These are phyloP conservation scores for Schwanniomyces occidentalis DNA, from an alignment of 805 yeast genomes.

Conservation along the genomic window DNA sequence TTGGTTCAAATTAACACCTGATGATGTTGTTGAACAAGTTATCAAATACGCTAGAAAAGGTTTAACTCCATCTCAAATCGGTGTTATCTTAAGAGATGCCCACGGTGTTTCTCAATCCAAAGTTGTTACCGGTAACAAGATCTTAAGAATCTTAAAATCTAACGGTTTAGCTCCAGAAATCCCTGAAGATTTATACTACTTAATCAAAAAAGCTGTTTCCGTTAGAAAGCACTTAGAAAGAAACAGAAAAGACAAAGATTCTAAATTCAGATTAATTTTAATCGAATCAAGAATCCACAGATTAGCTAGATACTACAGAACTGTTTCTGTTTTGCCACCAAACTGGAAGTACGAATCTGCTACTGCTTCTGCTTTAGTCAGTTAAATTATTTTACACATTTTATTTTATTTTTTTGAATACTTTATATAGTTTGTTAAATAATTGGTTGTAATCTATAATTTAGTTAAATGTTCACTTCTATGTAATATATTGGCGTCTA, in stretches of 20 bases:
- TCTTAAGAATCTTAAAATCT: constrained; percentile 97
- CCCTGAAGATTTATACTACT: constrained; percentile 99
- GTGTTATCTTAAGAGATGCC: constrained; percentile 99
- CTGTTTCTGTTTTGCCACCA: constrained; percentile 98
- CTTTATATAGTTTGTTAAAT: too few relatives aligned
- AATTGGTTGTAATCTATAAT: not conserved
- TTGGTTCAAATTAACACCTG: constrained; percentile 98
- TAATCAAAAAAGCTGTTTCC: constrained; percentile 99
- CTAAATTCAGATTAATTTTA: constrained; percentile 99
- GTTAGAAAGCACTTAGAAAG: constrained; percentile 99
- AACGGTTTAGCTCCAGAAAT: constrained; percentile 99
- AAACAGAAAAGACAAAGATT: constrained; percentile 99
- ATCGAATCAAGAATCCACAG: constrained; percentile 99
- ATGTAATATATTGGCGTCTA: too few relatives aligned
- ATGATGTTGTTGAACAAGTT: constrained; percentile 95
- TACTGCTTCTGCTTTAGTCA: constrained; percentile 99
- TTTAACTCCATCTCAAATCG: constrained; percentile 98
- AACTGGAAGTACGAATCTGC: constrained; percentile 99
- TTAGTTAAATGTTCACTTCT: not conserved
- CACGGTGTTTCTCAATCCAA: constrained; percentile 99
- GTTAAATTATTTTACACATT: constrained; percentile 53
- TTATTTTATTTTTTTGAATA: not conserved
- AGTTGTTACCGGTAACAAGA: constrained; percentile 98
- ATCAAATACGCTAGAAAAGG: constrained; percentile 99
- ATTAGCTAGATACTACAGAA: constrained; percentile 99